Base-by-base conservation (phyloP, 2,329 filamentous ascomycete species). In the Pezicula radicicola region DNA sequence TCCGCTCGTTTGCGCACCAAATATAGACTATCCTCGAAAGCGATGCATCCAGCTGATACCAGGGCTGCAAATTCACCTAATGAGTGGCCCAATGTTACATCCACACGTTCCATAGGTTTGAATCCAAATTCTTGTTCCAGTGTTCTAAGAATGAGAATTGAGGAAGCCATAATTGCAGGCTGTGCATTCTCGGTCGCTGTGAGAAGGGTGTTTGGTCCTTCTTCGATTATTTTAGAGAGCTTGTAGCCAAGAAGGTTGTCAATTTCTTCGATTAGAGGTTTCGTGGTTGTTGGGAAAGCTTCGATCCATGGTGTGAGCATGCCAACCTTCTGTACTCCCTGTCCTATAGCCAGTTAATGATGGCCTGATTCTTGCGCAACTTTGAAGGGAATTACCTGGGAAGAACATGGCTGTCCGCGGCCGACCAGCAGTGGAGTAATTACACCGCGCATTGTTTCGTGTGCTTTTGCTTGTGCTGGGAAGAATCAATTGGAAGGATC, bases 161-260 rank as follows among this genome's bases (percentile, higher is more conserved):
- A 95, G 4, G 91, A 94, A 13, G 91, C 90, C 91, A 97, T 96
- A 70, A 97, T 96, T 62, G 93, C 92, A 1, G 93, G 93, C 70
- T 97, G 93, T 4, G 93, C 89, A 67, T 96, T 92, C 58, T 88
- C 83, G 4, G 93, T 97, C 52, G 83, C 81, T 39, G 89, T 95
- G 51, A 97, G 82, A 48, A 78, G 73, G 51, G 83, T 84, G 61
- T 88, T 89, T 1, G 93, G 89, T 0, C 93, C 92, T 27, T 89
- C 76, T 54, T 86, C 84, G 60, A 97, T 96, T 53, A 93, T 79
- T 25, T 79, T 76, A 37, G 89, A 91, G 52, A 97, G 79, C 56
- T 85, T 85, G 64, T 86, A 84, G 60, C 87, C 81, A 63, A 96
- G 79, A 25, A 83, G 81, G 40, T 84, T 75, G 72, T 97, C 91